Conservation (phyloP, 1,284 basidiomycete species). For the Puccinia sorghi region DNA sequence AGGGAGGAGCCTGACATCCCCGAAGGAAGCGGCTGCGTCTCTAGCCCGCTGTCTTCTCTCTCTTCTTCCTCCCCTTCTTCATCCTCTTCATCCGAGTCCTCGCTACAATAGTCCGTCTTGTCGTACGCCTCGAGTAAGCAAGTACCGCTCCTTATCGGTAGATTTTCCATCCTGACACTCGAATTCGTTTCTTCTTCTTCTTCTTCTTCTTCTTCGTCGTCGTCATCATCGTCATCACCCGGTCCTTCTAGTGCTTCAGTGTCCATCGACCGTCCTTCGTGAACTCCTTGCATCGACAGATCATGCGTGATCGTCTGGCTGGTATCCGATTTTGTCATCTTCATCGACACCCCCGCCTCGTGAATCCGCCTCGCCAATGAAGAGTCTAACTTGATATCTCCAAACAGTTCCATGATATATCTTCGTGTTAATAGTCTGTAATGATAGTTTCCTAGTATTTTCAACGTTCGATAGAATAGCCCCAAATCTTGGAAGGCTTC, state of each 20-base stretch:
- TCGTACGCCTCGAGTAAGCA: slow-evolving; percentile 49
- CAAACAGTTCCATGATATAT: slow-evolving; percentile 87
- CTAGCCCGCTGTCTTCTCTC: neutral
- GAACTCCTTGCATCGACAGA: neutral
- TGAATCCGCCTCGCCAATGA: slow-evolving; percentile 12
- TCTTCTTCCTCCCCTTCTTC: neutral
- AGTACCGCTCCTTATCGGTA: slow-evolving; percentile 38
- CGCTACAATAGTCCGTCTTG: slow-evolving; percentile 48
- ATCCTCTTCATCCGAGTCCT: slow-evolving; percentile 24
- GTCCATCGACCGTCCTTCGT: neutral
- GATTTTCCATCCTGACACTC: slow-evolving; percentile 23
- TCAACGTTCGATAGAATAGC: slow-evolving; percentile 78
- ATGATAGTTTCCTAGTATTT: slow-evolving; percentile 79
- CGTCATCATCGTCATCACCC: neutral
- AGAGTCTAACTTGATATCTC: slow-evolving; percentile 40
- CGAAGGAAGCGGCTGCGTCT: neutral
- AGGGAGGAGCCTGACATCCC: neutral
- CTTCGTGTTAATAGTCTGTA: slow-evolving; percentile 86
- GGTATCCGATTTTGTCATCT: slow-evolving; percentile 20
- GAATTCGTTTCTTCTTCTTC: neutral
- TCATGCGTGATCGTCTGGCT: slow-evolving; percentile 25
- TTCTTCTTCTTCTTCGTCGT: neutral
- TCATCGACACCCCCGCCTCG: slow-evolving; percentile 32
- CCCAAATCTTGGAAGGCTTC: slow-evolving; percentile 72
- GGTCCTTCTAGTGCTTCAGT: neutral